These are phyloP conservation scores for Bromus sterilis DNA, from an alignment of 176 grass and related monocot genomes.

Conservation along the genomic window DNA sequence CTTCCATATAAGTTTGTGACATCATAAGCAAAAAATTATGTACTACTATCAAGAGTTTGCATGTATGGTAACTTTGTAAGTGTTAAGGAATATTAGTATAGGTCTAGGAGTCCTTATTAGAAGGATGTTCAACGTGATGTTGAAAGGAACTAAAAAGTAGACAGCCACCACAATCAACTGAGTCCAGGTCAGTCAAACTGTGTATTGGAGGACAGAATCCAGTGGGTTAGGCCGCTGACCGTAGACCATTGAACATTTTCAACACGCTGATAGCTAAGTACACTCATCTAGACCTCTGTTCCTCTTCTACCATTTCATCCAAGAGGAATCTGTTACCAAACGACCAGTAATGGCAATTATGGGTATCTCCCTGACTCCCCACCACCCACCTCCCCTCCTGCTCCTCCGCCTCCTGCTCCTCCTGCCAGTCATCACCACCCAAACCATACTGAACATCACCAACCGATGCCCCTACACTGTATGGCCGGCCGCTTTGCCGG, in stretches of 20 bases:
- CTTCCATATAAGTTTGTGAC: too few species aligned
- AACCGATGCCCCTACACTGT: conserved; percentile 21
- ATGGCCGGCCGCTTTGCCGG: not conserved
- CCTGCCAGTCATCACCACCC: not conserved
- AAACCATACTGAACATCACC: not conserved
- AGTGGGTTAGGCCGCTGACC: not conserved
- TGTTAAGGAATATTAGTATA: too few species aligned
- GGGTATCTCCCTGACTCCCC: too few species aligned
- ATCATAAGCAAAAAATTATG: too few species aligned
- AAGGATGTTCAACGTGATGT: not conserved
- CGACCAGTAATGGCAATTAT: too few species aligned
- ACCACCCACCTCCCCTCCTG: not conserved
- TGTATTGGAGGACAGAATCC: not conserved
- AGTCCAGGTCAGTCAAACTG: not conserved
- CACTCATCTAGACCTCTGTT: not conserved
- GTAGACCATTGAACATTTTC: not conserved
- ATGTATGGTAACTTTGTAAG: too few species aligned
- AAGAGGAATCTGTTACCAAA: too few species aligned
- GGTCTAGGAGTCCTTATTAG: too few species aligned
- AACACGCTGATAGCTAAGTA: not conserved
- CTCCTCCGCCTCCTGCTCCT: not conserved
- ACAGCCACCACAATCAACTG: not conserved
- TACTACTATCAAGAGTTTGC: too few species aligned
- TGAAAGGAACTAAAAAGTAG: not conserved
- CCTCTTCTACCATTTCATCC: not conserved